These are phyloP conservation scores for Peltaster fructicola DNA, from an alignment of 2,329 filamentous ascomycete species.

Conservation along the genomic window DNA sequence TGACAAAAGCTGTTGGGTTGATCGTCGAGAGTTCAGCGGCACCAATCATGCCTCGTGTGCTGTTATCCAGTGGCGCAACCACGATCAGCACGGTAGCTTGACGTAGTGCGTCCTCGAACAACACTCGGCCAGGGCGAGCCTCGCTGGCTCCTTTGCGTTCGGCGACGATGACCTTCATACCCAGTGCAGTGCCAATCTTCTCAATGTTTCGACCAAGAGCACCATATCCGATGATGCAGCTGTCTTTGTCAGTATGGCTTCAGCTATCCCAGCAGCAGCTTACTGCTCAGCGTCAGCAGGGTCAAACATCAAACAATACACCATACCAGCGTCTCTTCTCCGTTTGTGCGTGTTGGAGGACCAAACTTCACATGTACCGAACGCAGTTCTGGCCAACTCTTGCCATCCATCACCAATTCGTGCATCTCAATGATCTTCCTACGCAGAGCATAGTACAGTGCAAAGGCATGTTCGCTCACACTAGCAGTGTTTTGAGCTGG, in stretches of 20 bases:
- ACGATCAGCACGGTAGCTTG: slow-evolving; percentile 23
- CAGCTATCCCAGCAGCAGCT: too few relatives aligned
- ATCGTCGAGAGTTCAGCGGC: slow-evolving; percentile 26
- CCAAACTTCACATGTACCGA: slow-evolving; percentile 20
- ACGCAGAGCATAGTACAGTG: slow-evolving; percentile 30
- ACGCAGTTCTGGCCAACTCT: slow-evolving; percentile 25
- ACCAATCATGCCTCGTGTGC: slow-evolving; percentile 11
- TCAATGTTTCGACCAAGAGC: slow-evolving; percentile 29
- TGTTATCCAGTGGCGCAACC: slow-evolving; percentile 10
- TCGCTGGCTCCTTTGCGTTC: slow-evolving; percentile 24
- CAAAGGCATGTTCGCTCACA: slow-evolving; percentile 34
- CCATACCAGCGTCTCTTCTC: slow-evolving; percentile 31
- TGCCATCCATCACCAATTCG: slow-evolving; percentile 16
- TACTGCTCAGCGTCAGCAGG: too few relatives aligned
- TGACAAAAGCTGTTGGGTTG: slow-evolving; percentile 26
- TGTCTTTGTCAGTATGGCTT: neutral
- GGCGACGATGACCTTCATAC: slow-evolving; percentile 33
- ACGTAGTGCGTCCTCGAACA: slow-evolving; percentile 22
- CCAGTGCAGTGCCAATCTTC: slow-evolving; percentile 25
- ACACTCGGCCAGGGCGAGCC: slow-evolving; percentile 14
- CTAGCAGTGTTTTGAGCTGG: slow-evolving; percentile 30
- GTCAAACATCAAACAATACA: too few relatives aligned
- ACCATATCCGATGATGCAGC: slow-evolving; percentile 31
- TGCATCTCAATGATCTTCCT: slow-evolving; percentile 24
- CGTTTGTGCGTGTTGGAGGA: slow-evolving; percentile 26